Evolutionary conservation across 495 filamentous ascomycete species (phyloP).

Genomic region (Ascodesmis nigricans): DNA sequence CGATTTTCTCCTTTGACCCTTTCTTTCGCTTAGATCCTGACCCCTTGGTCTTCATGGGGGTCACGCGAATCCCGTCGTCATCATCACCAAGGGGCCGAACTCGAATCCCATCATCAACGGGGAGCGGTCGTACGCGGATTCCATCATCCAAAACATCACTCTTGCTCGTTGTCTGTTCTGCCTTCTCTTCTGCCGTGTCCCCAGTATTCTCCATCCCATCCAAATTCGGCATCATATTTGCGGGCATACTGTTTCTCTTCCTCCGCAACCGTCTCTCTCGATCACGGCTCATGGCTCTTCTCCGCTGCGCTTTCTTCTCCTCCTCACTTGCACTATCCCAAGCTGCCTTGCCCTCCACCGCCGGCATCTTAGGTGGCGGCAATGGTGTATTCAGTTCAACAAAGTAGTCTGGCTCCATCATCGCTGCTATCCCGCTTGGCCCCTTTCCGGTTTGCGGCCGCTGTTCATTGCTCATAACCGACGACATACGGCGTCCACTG

Average conservation of each 20-base stretch:
- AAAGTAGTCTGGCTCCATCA: too few relatives aligned
- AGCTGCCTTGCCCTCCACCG: slow-evolving; percentile 13
- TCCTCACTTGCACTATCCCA: slow-evolving; percentile 20
- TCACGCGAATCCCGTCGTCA: slow-evolving; percentile 20
- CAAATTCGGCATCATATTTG: too few relatives aligned
- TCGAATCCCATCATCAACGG: too few relatives aligned
- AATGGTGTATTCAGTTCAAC: too few relatives aligned
- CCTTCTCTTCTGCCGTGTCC: slow-evolving; percentile 10
- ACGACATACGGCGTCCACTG: slow-evolving; percentile 9
- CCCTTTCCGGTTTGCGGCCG: neutral
- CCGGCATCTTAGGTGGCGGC: slow-evolving; percentile 13
- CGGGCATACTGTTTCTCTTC: slow-evolving; percentile 12
- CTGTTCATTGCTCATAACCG: neutral
- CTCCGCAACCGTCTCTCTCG: slow-evolving; percentile 20
- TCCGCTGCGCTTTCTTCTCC: slow-evolving; percentile 15
- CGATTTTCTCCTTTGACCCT: slow-evolving; percentile 8
- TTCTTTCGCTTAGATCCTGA: slow-evolving; percentile 16
- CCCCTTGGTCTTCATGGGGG: slow-evolving; percentile 15
- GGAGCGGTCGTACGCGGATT: too few relatives aligned
- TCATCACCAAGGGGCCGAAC: slow-evolving; percentile 12
- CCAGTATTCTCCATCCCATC: too few relatives aligned
- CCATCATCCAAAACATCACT: too few relatives aligned
- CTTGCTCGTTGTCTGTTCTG: too few relatives aligned
- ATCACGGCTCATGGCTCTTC: slow-evolving; percentile 15
- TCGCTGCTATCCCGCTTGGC: too few relatives aligned